Conservation (phyloP, 2,329 filamentous ascomycete species). For the Apiospora rasikravindrae region DNA sequence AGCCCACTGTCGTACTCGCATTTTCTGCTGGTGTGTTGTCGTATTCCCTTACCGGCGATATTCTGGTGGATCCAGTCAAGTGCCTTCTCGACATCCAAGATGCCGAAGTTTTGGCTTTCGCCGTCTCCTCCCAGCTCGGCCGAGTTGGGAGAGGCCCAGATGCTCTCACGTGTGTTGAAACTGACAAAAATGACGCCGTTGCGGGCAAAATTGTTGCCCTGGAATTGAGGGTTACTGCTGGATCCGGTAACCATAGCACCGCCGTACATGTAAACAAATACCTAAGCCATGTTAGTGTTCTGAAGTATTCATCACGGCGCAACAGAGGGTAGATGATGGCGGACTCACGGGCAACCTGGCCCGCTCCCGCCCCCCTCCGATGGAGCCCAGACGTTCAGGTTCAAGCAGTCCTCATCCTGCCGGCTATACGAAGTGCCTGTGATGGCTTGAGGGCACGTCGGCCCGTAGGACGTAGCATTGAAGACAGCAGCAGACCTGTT, state of each 20-base stretch:
- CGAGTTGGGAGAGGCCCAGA: constrained; percentile 50
- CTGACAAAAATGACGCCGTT: constrained; percentile 45
- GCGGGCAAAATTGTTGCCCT: constrained; percentile 42
- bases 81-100: constrained; percentile 44
- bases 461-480: constrained; percentile 34
- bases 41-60: constrained; percentile 32
- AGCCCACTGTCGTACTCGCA: not conserved
- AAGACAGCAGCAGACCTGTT: constrained; percentile 20
- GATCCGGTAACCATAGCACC: constrained; percentile 49
- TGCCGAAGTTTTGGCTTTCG: constrained; percentile 38
- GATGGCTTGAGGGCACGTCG: constrained; percentile 36
- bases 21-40: not conserved
- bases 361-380: constrained; percentile 22
- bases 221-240: constrained; percentile 45
- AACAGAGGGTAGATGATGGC: not conserved
- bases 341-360: constrained; percentile 35
- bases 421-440: constrained; percentile 28
- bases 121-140: constrained; percentile 37
- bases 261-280: constrained; percentile 51
- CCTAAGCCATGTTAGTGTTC: constrained; percentile 28
- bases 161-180: constrained; percentile 48
- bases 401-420: constrained; percentile 48
- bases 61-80: constrained; percentile 48
- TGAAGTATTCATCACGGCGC: not conserved
- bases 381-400: constrained; percentile 46